Base-by-base conservation (phyloP, 2,329 filamentous ascomycete species). In the Rachicladosporium sp. region DNA sequence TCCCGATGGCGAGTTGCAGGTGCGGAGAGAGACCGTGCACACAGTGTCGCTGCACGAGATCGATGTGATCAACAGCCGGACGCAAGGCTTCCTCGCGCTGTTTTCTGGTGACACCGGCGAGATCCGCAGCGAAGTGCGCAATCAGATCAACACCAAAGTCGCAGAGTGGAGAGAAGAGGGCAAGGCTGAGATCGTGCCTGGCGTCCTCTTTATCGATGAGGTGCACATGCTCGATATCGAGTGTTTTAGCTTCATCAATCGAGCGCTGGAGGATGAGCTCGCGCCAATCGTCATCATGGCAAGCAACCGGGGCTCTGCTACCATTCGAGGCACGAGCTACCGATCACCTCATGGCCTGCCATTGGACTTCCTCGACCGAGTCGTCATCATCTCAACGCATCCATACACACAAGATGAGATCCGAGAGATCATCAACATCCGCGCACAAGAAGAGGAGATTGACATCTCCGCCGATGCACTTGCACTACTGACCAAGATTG, bases 211-310 rank as follows among this genome's bases (percentile, higher is more conserved):
- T 70, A 93, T 98, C 55, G 91, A 98, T 56, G 91, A 98, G 67
- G 89, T 98, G 4, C 91, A 98, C 70, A 96, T 98, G 89, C 82
- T 98, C 42, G 91, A 98, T 61, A 95, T 96, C 48, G 91, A 98
- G 64, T 96, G 89, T 69, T 98, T 94, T 70, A 93, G 87, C 33
- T 98, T 93, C 69, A 82, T 98, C 71, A 98, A 98, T 69, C 83
- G 91, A 38, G 91, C 91, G 1, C 72, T 98, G 33, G 91, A 98
- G 65, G 86, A 88, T 44, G 87, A 96, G 54, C 74, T 98, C 27
- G 87, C 91, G 1, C 91, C 91, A 31, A 88, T 98, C 48, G 88
- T 98, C 61, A 98, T 98, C 65, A 98, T 98, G 91, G 91, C 91
- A 40, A 93, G 84, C 71, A 98, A 98, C 68, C 76, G 91, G 44